These are phyloP conservation scores for Emericellopsis terricola DNA, from an alignment of 495 filamentous ascomycete species.

Conservation along the genomic window DNA sequence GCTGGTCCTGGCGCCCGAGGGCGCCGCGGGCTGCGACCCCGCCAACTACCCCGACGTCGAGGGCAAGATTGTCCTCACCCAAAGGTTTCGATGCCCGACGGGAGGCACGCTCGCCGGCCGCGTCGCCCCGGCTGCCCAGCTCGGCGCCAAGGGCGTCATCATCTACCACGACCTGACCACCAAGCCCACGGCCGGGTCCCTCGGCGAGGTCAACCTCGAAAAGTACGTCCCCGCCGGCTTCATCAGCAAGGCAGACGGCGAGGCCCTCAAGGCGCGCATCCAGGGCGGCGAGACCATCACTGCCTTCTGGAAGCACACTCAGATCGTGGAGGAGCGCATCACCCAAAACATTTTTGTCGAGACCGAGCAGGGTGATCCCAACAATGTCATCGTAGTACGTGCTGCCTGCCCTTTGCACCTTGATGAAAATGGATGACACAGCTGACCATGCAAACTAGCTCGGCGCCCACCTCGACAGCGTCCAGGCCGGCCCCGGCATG, in stretches of 20 bases:
- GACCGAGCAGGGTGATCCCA: conserved; percentile 18
- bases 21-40: conserved; percentile 15
- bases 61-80: conserved; percentile 25
- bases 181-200: conserved; percentile 4
- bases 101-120: conserved; percentile 17
- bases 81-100: conserved; percentile 18
- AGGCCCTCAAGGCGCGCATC: conserved; percentile 6
- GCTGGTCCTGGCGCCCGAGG: conserved; percentile 19
- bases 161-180: conserved; percentile 8
- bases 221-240: conserved; percentile 12
- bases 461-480: conserved; percentile 25
- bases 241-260: conserved; percentile 8
- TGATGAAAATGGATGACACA: conserved; percentile 45
- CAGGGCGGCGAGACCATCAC: conserved; percentile 5
- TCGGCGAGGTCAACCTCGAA: conserved; percentile 12
- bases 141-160: conserved; percentile 12
- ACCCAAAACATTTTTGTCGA: conserved; percentile 19
- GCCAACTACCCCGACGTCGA: conserved; percentile 20
- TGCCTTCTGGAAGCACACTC: conserved; percentile 3
- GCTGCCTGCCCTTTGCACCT: conserved; percentile 19
- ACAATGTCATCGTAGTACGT: conserved; percentile 15
- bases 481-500: conserved; percentile 24
- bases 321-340: conserved; percentile 5
- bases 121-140: conserved; percentile 6
- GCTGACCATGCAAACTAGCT: conserved; percentile 37